Base-by-base conservation (phyloP, 2,329 filamentous ascomycete genomes). In the Sphaerulina populicola region DNA sequence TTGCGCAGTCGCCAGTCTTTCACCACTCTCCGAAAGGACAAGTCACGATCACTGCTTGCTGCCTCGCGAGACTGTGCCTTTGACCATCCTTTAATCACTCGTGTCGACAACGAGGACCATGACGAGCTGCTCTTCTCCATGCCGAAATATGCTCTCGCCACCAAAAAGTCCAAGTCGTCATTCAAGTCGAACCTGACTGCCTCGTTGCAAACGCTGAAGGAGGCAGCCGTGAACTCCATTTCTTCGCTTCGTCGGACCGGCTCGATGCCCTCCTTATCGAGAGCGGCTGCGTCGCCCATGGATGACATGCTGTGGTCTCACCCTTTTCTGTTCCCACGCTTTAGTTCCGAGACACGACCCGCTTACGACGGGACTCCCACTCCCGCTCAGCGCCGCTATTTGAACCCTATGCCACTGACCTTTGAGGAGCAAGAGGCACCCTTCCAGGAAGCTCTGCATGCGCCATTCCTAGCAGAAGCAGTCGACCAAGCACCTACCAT, bases 151-250 rank as follows among this genome's bases (percentile, higher is more conserved):
- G 57, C 60, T n/a, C 31, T 64, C 12, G 56, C 65, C 18, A 60
- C 67, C 27, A 71, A 73, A 40, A 73, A 73, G 48, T 56, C 72
- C 4, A 69, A 69, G 45, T 71, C 70, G 14, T 75, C 73, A 1
- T 79, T 83, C 68, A 81, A 78, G 55, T 83, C 80, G 0, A 83
- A 83, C 54, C 69, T 83, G 39, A 83, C 80, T 0, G 77, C 79
- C 2, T 83, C 80, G 0, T 65, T 83, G 15, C 76, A 79, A 54
- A 79, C 77, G 3, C 73, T 83, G 45, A 81, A 78, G 65, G 77
- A 77, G 6, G 78, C 78, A 0, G 79, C 79, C 9, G 53, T 66
- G 12, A 79, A 77, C 51, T 79, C 77, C 0, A 77, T 83, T 39
- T 80, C 79, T 6, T 78, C 78, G 46, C 77, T 82, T 37, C 57